phyloP scores from a whole-genome alignment of 306 rosid genomes.

The Ammopiptanthus mongolicus region DNA sequence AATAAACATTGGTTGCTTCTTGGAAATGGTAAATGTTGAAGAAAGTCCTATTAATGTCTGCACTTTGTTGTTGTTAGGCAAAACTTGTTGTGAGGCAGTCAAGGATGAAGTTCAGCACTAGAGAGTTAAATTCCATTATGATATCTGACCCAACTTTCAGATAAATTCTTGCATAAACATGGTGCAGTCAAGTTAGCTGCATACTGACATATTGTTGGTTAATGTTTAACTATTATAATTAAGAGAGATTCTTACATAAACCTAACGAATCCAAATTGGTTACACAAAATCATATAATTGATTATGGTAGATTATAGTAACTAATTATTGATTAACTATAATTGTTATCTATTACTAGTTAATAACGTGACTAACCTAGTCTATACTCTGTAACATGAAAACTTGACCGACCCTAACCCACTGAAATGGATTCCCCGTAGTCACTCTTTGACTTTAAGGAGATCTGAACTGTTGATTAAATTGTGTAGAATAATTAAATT shows the following conservation, averaged over 20 bases:
- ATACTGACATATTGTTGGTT: not conserved
- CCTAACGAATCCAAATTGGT: not conserved
- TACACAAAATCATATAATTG: no score
- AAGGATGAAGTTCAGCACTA: not conserved
- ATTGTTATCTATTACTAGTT: no score
- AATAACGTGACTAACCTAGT: no score
- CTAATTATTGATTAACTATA: no score
- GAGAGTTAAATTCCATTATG: not conserved
- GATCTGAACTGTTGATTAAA: no score
- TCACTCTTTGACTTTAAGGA: no score
- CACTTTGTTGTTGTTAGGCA: not conserved
- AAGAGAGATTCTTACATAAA: not conserved
- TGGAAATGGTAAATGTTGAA: not conserved
- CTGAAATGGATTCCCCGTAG: no score
- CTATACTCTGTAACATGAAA: no score
- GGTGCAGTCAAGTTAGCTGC: not conserved
- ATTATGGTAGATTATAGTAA: no score
- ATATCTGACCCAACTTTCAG: not conserved
- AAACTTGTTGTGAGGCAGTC: not conserved
- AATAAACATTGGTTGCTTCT: not conserved
- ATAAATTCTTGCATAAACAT: no score
- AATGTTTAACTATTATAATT: not conserved
- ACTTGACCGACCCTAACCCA: no score
- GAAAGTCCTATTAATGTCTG: not conserved
- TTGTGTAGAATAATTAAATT: no score